Evolutionary conservation across 345 rosid species (phyloP), one percentile per base, ranked within the genome.

Genomic region (Camelina sativa): DNA sequence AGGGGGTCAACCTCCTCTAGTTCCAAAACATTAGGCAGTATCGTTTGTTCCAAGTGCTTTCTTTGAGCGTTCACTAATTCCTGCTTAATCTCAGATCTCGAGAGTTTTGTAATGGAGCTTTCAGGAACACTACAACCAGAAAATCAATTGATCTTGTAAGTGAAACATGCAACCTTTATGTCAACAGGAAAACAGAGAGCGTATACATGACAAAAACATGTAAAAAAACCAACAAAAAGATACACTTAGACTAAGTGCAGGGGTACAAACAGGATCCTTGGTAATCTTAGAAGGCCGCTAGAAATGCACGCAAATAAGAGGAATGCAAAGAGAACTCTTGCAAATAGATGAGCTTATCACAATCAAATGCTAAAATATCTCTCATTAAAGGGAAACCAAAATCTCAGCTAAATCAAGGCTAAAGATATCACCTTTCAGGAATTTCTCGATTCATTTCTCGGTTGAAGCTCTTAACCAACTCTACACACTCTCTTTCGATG

Each of bases 401-500:
- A 15, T 63, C 8, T 56, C 50, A 65, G 66, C 50, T 15, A n/a
- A 72, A 25, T 22, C 55, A 72, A 58, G 57, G 66, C 22, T 67
- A 72, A 8, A 75, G 11, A 64, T 38, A 56, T 75, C 73, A 89
- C 95, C 93, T 88, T 72, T 75, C 74, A 56, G 15, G 38, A 43
- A 25, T 54, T 85, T 82, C 86, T 70, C 43, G 81, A 81, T 47
- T 82, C 79, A 87, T 74, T 79, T 88, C 85, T 58, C 79, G 75
- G 44, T 74, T 80, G 70, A 89, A 74, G 78, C 80, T 78, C 75
- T 84, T 81, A 61, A 91, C 90, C 91, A 91, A 78, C 81, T 83
- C 91, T 60, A 72, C 89, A 82, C 91, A 88, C 74, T 91, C 96
- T 73, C 92, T 86, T 83, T 90, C 95, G 46, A 92, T 87, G 76